Evolutionary conservation across 140 eudicot genomes (phyloP), one percentile per base, ranked within the genome.

Genomic region (Stevia rebaudiana): DNA sequence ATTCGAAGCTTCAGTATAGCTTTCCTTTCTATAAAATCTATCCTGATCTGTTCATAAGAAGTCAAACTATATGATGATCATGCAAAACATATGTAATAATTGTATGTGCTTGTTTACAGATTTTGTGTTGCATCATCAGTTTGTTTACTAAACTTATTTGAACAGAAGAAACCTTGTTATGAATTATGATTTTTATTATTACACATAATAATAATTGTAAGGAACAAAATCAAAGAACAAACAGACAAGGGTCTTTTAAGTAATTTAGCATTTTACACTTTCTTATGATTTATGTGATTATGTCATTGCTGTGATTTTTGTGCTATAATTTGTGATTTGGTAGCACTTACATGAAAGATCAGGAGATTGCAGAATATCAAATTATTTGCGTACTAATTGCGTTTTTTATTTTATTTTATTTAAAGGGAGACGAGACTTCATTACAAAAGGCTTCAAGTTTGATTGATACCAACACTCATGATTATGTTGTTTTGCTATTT

Each of bases 351-450:
- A 35, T 5, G 8, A 67, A 67, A 36, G 10, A 9, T 11, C 51
- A 55, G 11, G 18, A 8, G 40, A 28, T 46, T 58, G 11, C 0
- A 33, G 57, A 22, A n/a, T n/a, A n/a, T n/a, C n/a, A n/a, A n/a
- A n/a, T n/a, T n/a, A n/a, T n/a, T 23, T 16, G 40, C 41, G 43
- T 49, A 51, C 54, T 68, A 49, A 67, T 77, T 52, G 64, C 48
- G 35, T 44, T 36, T 13, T 56, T 13, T 19, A 7, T 58, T 62
- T 72, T n/a, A n/a, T n/a, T 42, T 43, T 22, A 40, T 65, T 37
- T 84, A 76, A 65, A 88, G 94, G 96, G 94, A 73, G 90, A 76
- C 44, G 96, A 88, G 67, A 78, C 69, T 12, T 59, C 90, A 5
- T 64, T 88, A 67, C 94, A 82, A 67, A 88, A 74, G 70, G 96